Evolutionary conservation across 2,329 filamentous ascomycete species (phyloP).

Genomic region (Curvularia eragrostidis): DNA sequence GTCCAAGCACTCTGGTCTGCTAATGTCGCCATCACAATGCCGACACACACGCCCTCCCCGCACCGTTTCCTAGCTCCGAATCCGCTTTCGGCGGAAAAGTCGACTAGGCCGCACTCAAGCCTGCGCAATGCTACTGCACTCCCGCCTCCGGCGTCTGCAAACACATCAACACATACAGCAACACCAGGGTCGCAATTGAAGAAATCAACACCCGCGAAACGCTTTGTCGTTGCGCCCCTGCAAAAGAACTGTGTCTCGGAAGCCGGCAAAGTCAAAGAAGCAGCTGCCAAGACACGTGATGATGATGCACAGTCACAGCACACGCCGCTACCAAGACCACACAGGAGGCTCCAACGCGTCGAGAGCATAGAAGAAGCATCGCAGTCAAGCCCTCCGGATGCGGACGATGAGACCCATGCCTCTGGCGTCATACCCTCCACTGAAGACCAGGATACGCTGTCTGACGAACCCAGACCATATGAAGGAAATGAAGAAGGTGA

Average conservation of each 20-base stretch:
- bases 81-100: constrained; percentile 24
- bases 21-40: constrained; percentile 28
- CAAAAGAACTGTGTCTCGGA: constrained; percentile 11
- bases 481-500: constrained; percentile 24
- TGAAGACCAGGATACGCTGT: constrained; percentile 19
- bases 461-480: constrained; percentile 5
- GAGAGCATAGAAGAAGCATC: constrained; percentile 46
- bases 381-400: constrained; percentile 29
- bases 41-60: constrained; percentile 40
- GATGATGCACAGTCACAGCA: constrained; percentile 5
- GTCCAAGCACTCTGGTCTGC: neutral
- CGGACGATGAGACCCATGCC: constrained; percentile 9
- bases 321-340: constrained; percentile 27
- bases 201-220: constrained; percentile 40
- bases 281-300: constrained; percentile 2
- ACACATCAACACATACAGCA: neutral
- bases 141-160: constrained; percentile 16
- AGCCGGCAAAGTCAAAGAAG: constrained; percentile 9
- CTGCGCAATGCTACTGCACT: constrained; percentile 32
- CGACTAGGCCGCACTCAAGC: constrained; percentile 32
- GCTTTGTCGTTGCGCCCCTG: constrained; percentile 38
- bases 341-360: constrained; percentile 31
- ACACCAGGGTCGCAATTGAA: constrained; percentile 15
- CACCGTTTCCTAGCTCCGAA: constrained; percentile 44
- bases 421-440: constrained; percentile 19